Evolutionary conservation across 176 grass and related monocot genomes (phyloP).

Genomic region (Puccinellia tenuiflora): DNA sequence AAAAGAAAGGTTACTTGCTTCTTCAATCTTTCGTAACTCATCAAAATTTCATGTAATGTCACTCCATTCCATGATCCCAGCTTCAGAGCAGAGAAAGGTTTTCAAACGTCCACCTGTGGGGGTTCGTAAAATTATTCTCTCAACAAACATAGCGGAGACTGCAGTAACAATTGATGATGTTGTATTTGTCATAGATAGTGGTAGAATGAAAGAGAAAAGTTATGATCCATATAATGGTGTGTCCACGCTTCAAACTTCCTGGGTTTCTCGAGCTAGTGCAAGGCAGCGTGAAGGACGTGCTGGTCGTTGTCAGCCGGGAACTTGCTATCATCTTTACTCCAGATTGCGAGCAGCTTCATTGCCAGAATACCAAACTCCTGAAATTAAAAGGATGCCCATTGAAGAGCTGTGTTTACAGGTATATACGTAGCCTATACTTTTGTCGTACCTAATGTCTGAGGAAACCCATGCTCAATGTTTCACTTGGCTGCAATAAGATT

Average conservation of each 20-base stretch:
- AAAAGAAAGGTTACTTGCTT: constrained; percentile 66
- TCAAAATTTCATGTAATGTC: constrained; percentile 73
- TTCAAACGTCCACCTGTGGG: constrained; percentile 61
- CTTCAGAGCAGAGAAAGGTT: constrained; percentile 86
- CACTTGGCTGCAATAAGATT: not conserved
- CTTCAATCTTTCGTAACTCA: constrained; percentile 55
- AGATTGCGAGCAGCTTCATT: constrained; percentile 74
- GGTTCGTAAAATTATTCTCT: constrained; percentile 94
- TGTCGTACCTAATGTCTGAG: constrained; percentile 2
- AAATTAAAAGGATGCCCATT: constrained; percentile 97
- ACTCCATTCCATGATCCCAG: constrained; percentile 94
- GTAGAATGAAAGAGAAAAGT: constrained; percentile 98
- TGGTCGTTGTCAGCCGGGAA: constrained; percentile 90
- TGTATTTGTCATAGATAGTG: constrained; percentile 91
- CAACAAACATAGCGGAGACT: constrained; percentile 97
- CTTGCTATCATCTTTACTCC: constrained; percentile 91
- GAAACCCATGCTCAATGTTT: constrained; percentile 11
- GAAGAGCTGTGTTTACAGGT: constrained; percentile 97
- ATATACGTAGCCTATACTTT: constrained; percentile 24
- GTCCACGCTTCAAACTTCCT: constrained; percentile 90
- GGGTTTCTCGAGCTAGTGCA: constrained; percentile 92
- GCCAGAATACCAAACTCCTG: constrained; percentile 76
- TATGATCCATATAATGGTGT: constrained; percentile 99
- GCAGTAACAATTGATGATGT: constrained; percentile 97
- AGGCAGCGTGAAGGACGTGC: constrained; percentile 87